Evolutionary conservation across 192 early-diverging fungal species (phyloP), one percentile per base, ranked within the genome.

Genomic region (Funneliformis geosporum): DNA sequence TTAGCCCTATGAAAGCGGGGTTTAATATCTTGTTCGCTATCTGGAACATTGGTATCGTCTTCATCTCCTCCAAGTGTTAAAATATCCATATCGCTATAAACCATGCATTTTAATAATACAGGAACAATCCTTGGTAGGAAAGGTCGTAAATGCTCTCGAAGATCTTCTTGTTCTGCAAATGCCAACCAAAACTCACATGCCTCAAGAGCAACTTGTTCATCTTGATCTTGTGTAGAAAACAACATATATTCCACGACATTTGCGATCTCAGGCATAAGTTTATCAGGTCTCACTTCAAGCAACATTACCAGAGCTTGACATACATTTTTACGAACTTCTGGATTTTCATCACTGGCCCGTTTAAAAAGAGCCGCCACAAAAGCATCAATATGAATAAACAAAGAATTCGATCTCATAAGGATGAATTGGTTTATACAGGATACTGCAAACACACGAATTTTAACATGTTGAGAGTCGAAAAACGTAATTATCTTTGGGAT

Each of bases 141-240:
- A 18, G 91, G 92, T 66, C 87, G 89, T 69, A 96, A 85, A 60
- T 90, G 87, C 71, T 91, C 93, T 67, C 89, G 86, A 76, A 97
- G 80, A 39, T 89, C 90, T 61, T 95, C 93, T 79, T 97, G 96
- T 85, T 99, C 98, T 71, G 95, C 95, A 89, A 98, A 96, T 55
- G 93, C 92, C 44, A 98, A 83, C 97, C 97, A 99, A 85, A 99
- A 99, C 86, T 99, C 98, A 84, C 96, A 96, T 11, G 97, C 97
- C 85, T 99, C 98, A 76, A 98, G 87, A n/a, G 97, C 97, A 66
- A 99, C 90, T 42, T 91, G 87, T 25, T 93, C 89, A 76, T 98
- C 94, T 23, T 89, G 87, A 79, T 94, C 91, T 88, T 94, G 91
- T n/a, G 94, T 99, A 62, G 92, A 95, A 84, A 91, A 94, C 11